These are phyloP conservation scores for Salvia rosmarinus DNA, from an alignment of 257 asterid species.

Conservation along the genomic window DNA sequence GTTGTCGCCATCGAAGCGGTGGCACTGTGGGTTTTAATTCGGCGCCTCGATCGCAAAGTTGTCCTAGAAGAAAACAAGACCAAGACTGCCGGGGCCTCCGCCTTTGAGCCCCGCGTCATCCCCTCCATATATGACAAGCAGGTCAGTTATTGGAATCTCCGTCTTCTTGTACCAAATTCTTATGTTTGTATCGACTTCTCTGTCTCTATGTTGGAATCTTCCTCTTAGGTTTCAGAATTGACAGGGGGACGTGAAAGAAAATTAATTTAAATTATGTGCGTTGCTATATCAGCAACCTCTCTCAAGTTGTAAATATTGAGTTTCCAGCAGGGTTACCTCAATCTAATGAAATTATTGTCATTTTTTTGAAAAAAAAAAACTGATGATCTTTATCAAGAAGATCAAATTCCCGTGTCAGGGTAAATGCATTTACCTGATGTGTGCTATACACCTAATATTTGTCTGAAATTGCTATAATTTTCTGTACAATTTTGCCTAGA, in stretches of 20 bases:
- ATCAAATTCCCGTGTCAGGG: background rate
- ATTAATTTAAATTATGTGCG: background rate
- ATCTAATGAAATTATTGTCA: background rate
- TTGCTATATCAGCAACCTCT: background rate
- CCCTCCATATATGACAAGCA: slow-evolving; percentile 58
- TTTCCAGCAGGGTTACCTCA: background rate
- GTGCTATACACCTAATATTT: background rate
- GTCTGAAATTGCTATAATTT: background rate
- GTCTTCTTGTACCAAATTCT: background rate
- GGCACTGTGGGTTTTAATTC: slow-evolving; percentile 56
- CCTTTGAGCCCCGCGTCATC: slow-evolving; percentile 43
- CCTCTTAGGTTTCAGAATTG: background rate
- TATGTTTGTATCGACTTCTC: background rate
- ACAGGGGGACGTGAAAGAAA: background rate
- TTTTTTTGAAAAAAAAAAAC: background rate
- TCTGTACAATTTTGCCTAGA: background rate
- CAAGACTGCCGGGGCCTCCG: slow-evolving; percentile 28
- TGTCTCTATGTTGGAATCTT: background rate
- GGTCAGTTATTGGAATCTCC: slow-evolving; percentile 45
- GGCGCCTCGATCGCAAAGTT: slow-evolving; percentile 53
- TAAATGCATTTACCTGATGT: too few species aligned
- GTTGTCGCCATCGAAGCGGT: slow-evolving; percentile 64
- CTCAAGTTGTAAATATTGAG: background rate
- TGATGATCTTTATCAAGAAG: slow-evolving; percentile 1
- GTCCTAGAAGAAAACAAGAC: slow-evolving; percentile 41